phyloP scores from a whole-genome alignment of 345 rosid species.

The Eucalyptus erythrocorys region DNA sequence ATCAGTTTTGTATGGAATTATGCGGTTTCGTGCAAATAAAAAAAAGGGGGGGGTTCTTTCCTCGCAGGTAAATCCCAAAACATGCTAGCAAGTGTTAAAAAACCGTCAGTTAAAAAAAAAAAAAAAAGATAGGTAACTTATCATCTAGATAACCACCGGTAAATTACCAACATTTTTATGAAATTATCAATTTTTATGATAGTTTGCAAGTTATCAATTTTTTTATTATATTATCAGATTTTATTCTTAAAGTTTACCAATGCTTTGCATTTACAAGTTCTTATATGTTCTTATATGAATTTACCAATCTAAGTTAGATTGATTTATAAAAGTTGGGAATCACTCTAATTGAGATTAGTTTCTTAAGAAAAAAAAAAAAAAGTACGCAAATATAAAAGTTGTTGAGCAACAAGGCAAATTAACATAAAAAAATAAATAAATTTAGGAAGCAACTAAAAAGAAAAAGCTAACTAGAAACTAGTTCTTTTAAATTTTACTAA shows the following conservation, averaged over 20 bases:
- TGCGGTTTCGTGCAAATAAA: neutral
- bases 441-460: neutral
- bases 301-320: no score
- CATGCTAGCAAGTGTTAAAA: neutral
- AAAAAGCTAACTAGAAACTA: no score
- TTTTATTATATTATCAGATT: no score
- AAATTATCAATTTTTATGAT: neutral
- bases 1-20: neutral
- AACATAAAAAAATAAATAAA: no score
- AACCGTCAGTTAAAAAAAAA: neutral
- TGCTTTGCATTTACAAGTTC: neutral
- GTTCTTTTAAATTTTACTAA: no score
- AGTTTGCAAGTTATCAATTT: neutral
- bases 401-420: no score
- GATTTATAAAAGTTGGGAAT: no score
- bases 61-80: neutral
- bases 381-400: no score
- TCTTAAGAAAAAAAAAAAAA: no score
- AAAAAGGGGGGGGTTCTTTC: no score
- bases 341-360: no score
- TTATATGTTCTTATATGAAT: neutral
- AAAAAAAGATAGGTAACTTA: neutral
- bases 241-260: no score
- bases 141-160: fast-evolving
- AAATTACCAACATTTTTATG: neutral